Evolutionary conservation across 352 stramenopile genomes (phyloP).

Genomic region (Pythium rishiriense): DNA sequence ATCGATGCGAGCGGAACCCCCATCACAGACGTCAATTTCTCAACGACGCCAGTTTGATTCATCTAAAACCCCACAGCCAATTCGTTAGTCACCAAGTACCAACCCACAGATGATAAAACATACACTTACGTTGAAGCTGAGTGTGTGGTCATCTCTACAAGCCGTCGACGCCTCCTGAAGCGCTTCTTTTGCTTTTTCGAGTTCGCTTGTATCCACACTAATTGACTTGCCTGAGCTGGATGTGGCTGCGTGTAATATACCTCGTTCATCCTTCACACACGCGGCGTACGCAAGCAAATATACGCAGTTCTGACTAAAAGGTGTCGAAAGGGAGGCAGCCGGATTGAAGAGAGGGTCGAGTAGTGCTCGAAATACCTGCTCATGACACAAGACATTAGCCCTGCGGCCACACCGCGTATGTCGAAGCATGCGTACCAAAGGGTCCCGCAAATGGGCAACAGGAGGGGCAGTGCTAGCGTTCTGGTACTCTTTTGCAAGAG

Average conservation of each 20-base stretch:
- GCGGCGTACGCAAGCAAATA: conserved; percentile 74
- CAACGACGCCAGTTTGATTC: conserved; percentile 82
- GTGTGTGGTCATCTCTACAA: conserved; percentile 83
- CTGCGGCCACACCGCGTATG: not conserved
- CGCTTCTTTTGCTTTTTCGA: conserved; percentile 67
- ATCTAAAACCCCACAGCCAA: conserved; percentile 43
- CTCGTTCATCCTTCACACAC: conserved; percentile 75
- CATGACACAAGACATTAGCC: not conserved
- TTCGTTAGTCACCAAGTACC: not conserved
- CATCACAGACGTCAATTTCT: conserved; percentile 80
- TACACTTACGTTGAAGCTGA: conserved; percentile 81
- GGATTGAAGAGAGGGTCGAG: conserved; percentile 84
- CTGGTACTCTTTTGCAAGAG: conserved; percentile 71
- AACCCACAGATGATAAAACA: not conserved
- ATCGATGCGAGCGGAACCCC: conserved; percentile 81
- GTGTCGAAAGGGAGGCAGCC: conserved; percentile 51
- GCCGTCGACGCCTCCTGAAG: conserved; percentile 72
- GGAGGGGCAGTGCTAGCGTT: conserved; percentile 47
- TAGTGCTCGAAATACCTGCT: conserved; percentile 74
- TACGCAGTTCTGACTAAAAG: conserved; percentile 71
- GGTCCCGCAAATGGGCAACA: conserved; percentile 69
- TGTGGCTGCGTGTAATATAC: conserved; percentile 55
- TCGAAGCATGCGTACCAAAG: conserved; percentile 43
- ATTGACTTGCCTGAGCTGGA: conserved; percentile 23
- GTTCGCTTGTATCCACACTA: conserved; percentile 46